Base-by-base conservation (phyloP, 2,329 filamentous ascomycete genomes). In the Rhynchosporium agropyri region DNA sequence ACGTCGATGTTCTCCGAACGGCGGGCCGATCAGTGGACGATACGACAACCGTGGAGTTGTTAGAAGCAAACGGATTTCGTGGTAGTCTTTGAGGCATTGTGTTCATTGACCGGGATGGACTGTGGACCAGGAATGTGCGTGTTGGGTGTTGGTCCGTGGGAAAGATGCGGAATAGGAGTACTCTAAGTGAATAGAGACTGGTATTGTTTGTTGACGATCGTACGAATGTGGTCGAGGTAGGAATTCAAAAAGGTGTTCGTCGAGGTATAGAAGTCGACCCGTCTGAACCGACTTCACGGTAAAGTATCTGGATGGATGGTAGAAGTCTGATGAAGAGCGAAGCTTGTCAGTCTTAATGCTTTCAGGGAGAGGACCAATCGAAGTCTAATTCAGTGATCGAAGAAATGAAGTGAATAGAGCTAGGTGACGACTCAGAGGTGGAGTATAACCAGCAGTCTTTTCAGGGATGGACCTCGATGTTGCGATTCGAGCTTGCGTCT, bases 1-100 rank as follows among this genome's bases (percentile, higher is more conserved):
- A 85, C 68, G 82, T 80, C 49, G 86, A 88, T 60, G 82, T 79
- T 75, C 84, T 81, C 75, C 84, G 81, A 76, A 31, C 55, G n/a
- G 66, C 60, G 49, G 69, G 65, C 38, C 69, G 68, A 63, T 75
- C 71, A 51, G 69, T 63, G 48, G 68, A 61, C 63, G 71, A 68
- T 59, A 68, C 69, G 36, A 67, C 54, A 68, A 71, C 67, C 66
- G 72, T 64, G 45, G 72, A 63, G 57, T 60, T 70, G 33, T 69
- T 64, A 69, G 72, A 69, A 68, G 72, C 71, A 65, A 74, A 75
- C 60, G 73, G 71, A 67, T 74, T 74, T 71, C 73, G 68, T 62
- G 71, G 68, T 60, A 71, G 65, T 73, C 71, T 72, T 74, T 74
- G 72, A 73, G 74, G 74, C 74, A 75, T 75, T 65, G 67, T 72